Percentiles rank a stretch among this genome's conserved stretches.
Evolutionary conservation across 768 basidiomycete genomes (phyloP).

Genomic region (Kockovaella imperatae): DNA sequence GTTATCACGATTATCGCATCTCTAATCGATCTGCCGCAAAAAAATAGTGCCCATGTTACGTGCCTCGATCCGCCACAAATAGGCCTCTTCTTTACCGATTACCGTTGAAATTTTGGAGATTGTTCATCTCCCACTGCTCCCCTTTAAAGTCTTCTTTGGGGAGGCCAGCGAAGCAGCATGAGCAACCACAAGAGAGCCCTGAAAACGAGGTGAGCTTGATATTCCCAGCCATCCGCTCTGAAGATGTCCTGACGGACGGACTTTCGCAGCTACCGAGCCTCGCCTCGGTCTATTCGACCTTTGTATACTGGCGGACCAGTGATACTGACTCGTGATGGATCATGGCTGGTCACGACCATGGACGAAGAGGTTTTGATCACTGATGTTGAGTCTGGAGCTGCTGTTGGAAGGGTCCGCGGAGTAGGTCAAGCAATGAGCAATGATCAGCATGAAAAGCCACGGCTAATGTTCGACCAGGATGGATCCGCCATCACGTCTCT

Average conservation of each 20-base stretch:
- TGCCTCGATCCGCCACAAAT: too few relatives aligned
- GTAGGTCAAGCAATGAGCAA: conserved; percentile 50
- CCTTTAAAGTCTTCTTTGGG: too few relatives aligned
- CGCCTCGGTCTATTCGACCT: conserved; percentile 49
- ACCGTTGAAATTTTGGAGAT: background rate
- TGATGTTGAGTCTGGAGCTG: conserved; percentile 62
- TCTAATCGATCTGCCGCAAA: too few relatives aligned
- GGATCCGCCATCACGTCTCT: conserved; percentile 75
- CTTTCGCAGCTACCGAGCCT: conserved; percentile 42
- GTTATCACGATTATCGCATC: too few relatives aligned
- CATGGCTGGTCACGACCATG: conserved; percentile 73
- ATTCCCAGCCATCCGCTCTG: background rate
- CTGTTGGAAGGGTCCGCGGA: conserved; percentile 73
- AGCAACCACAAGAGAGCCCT: conserved; percentile 21
- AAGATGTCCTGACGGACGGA: background rate
- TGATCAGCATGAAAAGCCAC: background rate
- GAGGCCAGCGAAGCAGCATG: too few relatives aligned
- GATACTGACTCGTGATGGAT: conserved; percentile 68
- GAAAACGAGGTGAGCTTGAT: conserved; percentile 26
- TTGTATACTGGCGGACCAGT: conserved; percentile 85
- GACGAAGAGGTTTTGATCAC: conserved; percentile 78
- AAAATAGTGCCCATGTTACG: too few relatives aligned
- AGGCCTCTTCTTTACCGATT: too few relatives aligned
- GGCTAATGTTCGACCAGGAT: conserved; percentile 52
- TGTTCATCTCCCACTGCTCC: background rate